Conservation (phyloP, 2,329 filamentous ascomycete genomes). For the Penicillium sp. region DNA sequence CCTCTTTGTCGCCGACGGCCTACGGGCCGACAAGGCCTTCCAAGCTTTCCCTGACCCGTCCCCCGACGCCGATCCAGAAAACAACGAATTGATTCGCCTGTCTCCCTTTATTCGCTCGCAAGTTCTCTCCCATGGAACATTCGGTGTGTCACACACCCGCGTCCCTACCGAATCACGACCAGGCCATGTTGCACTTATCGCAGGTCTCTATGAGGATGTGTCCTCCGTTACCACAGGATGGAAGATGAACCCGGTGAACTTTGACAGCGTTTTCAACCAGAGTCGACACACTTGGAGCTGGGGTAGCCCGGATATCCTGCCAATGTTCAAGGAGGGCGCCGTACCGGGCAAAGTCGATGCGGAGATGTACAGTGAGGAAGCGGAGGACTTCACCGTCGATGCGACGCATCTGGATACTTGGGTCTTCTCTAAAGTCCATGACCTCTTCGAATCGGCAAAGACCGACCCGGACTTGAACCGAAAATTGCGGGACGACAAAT, state of each 20-base stretch:
- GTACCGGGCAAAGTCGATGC: conserved; percentile 82
- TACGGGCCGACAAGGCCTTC: conserved; percentile 97
- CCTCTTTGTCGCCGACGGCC: conserved; percentile 93
- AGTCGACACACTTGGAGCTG: conserved; percentile 98
- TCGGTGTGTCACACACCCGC: conserved; percentile 93
- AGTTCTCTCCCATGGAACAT: conserved; percentile 85
- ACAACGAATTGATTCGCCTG: conserved; percentile 65
- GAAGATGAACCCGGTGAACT: conserved; percentile 98
- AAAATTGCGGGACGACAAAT: conserved; percentile 73
- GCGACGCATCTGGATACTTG: conserved; percentile 80
- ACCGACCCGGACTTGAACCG: conserved; percentile 72
- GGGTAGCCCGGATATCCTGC: conserved; percentile 95
- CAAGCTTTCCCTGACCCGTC: conserved; percentile 89
- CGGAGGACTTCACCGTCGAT: conserved; percentile 85
- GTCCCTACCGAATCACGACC: conserved; percentile 96
- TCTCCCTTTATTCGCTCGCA: conserved; percentile 89
- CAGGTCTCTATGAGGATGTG: conserved; percentile 95
- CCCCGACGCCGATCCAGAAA: conserved; percentile 41
- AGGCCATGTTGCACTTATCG: conserved; percentile 94
- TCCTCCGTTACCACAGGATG: conserved; percentile 95
- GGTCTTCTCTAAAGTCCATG: conserved; percentile 94
- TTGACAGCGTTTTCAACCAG: conserved; percentile 97
- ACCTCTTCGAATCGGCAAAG: conserved; percentile 75
- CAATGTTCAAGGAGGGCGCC: conserved; percentile 96
- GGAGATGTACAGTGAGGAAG: conserved; percentile 77